Evolutionary conservation across 805 yeast species (phyloP).

Genomic region (Yarrowia sp.): DNA sequence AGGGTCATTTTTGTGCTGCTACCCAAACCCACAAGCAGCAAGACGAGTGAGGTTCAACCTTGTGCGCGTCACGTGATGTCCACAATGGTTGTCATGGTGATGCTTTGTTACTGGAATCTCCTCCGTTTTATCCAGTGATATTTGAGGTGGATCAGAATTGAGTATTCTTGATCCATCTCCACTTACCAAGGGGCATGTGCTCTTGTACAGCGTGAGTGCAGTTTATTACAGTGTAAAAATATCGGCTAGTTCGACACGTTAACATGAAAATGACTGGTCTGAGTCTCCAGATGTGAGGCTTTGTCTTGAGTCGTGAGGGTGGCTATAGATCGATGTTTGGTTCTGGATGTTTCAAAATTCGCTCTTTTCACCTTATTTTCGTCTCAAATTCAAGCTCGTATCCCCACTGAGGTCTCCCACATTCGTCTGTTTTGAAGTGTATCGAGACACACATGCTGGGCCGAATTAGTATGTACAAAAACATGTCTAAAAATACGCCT

Average conservation of each 20-base stretch:
- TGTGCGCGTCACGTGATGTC: conserved; percentile 12
- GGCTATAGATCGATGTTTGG: no score
- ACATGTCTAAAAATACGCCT: background rate
- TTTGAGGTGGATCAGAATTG: no score
- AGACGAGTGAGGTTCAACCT: background rate
- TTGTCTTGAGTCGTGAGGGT: background rate
- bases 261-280: background rate
- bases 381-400: no score
- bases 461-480: conserved; percentile 16
- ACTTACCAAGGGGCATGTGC: background rate
- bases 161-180: background rate
- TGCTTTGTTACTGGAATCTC: background rate
- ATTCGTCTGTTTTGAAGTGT: background rate
- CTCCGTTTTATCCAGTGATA: no score
- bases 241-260: conserved; percentile 1
- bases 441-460: conserved; percentile 1
- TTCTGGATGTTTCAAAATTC: no score
- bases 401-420: no score
- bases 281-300: background rate
- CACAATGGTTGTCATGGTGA: conserved; percentile 31
- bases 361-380: no score
- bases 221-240: background rate
- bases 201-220: background rate
- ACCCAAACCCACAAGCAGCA: conserved; percentile 27
- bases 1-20: conserved; percentile 18